Conservation (phyloP, 2,329 filamentous ascomycete genomes). For the Diaporthe velutina region DNA sequence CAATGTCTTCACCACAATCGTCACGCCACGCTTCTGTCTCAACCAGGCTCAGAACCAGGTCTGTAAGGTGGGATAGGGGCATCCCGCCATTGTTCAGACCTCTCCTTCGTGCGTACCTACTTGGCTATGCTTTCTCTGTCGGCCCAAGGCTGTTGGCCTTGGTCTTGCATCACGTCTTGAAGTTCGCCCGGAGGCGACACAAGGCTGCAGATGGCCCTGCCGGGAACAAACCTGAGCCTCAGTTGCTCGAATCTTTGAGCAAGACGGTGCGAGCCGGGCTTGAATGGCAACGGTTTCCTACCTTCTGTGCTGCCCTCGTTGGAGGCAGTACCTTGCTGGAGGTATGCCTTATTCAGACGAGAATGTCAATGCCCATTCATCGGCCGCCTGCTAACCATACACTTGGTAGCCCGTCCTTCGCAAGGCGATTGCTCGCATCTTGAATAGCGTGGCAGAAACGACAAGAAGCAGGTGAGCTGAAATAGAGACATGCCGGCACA, state of each 20-base stretch:
- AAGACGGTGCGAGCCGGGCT: conserved; percentile 64
- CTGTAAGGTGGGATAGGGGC: conserved; percentile 44
- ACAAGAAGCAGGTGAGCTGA: conserved; percentile 48
- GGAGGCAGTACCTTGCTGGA: conserved; percentile 73
- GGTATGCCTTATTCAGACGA: conserved; percentile 52
- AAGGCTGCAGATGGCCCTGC: conserved; percentile 50
- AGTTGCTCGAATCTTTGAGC: conserved; percentile 51
- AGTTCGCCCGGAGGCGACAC: conserved; percentile 42
- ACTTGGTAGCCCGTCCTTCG: conserved; percentile 26
- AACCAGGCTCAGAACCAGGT: background rate
- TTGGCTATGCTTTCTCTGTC: conserved; percentile 72
- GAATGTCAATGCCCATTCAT: too few species aligned
- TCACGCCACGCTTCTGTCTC: background rate
- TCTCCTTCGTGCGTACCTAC: conserved; percentile 68
- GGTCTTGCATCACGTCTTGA: conserved; percentile 60
- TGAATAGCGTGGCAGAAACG: background rate
- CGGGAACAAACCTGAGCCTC: conserved; percentile 46
- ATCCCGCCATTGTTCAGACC: conserved; percentile 67
- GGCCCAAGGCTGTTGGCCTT: conserved; percentile 68
- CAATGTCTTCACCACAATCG: conserved; percentile 20
- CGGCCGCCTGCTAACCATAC: background rate
- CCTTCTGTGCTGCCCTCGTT: conserved; percentile 72
- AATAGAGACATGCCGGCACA: background rate
- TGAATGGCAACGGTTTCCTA: conserved; percentile 69
- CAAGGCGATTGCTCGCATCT: conserved; percentile 28